Conservation (phyloP, 768 basidiomycete genomes). For the Lactifluus rugatus region DNA sequence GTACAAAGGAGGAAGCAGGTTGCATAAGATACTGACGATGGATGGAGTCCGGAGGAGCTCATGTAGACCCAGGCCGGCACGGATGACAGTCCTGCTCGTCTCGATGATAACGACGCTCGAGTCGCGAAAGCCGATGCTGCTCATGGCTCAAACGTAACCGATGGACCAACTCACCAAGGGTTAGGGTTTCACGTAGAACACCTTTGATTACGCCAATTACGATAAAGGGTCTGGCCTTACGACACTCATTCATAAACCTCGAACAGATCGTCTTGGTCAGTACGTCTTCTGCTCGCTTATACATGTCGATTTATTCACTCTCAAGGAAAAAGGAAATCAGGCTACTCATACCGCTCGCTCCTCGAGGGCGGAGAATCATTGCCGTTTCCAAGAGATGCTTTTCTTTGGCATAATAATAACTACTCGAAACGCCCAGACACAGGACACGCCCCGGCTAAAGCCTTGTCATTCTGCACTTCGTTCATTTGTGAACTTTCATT, state of each 20-base stretch:
- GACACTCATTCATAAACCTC: no score
- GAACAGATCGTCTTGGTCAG: neutral
- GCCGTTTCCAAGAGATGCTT: neutral
- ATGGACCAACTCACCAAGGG: neutral
- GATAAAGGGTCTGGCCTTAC: no score
- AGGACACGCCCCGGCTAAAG: neutral
- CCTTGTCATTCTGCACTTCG: neutral
- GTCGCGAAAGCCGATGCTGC: conserved; percentile 65
- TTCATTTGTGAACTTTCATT: neutral
- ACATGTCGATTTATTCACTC: neutral
- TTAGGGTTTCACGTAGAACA: conserved; percentile 5
- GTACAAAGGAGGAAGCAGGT: neutral
- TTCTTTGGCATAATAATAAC: neutral
- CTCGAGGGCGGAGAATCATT: neutral
- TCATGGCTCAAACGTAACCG: conserved; percentile 19
- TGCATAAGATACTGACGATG: conserved; percentile 40
- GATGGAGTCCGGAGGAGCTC: conserved; percentile 72
- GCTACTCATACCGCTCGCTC: neutral
- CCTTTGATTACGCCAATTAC: neutral
- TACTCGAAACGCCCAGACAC: neutral
- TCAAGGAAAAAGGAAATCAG: neutral
- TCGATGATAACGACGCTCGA: conserved; percentile 75
- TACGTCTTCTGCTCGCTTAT: neutral
- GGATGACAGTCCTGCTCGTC: conserved; percentile 55
- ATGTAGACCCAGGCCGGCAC: conserved; percentile 70